These are phyloP conservation scores for Coccomyxa sp. DNA, from an alignment of 139 green algal genomes.

Conservation along the genomic window DNA sequence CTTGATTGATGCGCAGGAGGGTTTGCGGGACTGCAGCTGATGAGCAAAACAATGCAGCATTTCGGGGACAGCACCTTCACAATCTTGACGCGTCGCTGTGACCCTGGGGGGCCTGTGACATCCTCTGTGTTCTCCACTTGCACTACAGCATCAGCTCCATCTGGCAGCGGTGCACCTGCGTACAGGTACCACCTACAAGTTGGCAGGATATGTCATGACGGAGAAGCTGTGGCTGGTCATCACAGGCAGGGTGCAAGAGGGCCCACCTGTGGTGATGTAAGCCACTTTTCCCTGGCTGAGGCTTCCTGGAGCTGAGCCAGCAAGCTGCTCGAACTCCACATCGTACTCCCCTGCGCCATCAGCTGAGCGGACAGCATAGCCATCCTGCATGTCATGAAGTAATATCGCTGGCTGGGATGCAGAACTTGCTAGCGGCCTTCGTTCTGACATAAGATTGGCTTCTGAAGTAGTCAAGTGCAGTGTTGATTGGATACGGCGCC, in stretches of 20 bases:
- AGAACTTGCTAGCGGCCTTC: background rate
- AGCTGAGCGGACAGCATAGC: slow-evolving; percentile 80
- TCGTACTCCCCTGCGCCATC: slow-evolving; percentile 78
- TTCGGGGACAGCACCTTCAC: slow-evolving; percentile 26
- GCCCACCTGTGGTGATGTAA: slow-evolving; percentile 92
- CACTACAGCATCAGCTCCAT: slow-evolving; percentile 42
- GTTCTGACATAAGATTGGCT: background rate
- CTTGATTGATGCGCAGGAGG: too few relatives aligned
- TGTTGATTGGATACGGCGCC: background rate
- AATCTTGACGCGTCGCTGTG: slow-evolving; percentile 55
- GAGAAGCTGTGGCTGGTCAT: background rate
- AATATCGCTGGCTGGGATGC: background rate
- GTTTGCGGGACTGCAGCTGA: background rate
- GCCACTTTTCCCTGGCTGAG: slow-evolving; percentile 59
- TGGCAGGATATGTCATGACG: background rate
- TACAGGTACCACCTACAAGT: background rate
- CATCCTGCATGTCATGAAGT: slow-evolving; percentile 62
- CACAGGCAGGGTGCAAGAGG: background rate
- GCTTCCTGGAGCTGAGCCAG: slow-evolving; percentile 38
- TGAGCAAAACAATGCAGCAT: background rate
- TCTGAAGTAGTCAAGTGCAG: background rate
- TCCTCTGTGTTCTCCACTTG: slow-evolving; percentile 79
- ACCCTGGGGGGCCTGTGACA: slow-evolving; percentile 17
- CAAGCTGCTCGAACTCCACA: slow-evolving; percentile 70
- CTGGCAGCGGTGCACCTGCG: slow-evolving; percentile 37